These are phyloP conservation scores for Cladosporium sphaerospermum DNA, from an alignment of 2,329 filamentous ascomycete genomes.

Conservation along the genomic window DNA sequence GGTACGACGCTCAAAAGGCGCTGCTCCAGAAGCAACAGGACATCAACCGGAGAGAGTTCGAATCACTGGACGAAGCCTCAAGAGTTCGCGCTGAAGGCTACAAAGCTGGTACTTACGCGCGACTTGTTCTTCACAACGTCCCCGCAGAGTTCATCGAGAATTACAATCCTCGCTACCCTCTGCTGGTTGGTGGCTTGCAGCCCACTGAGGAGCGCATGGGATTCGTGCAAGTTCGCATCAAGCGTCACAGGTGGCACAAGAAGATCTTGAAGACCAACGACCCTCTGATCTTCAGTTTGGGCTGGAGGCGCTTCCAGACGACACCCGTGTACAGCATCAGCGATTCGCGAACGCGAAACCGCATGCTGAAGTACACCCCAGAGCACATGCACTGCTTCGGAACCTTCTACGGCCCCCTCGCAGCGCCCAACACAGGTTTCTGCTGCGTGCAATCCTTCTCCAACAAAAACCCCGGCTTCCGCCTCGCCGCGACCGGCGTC, in stretches of 20 bases:
- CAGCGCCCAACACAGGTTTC: slow-evolving; percentile 93
- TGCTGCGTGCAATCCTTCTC: slow-evolving; percentile 88
- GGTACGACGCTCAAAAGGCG: slow-evolving; percentile 97
- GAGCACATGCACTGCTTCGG: slow-evolving; percentile 99
- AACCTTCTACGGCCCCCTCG: slow-evolving; percentile 89
- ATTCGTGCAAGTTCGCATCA: slow-evolving; percentile 91
- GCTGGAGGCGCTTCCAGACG: slow-evolving; percentile 92
- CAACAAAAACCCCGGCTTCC: slow-evolving; percentile 78
- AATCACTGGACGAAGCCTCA: slow-evolving; percentile 76
- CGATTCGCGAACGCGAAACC: slow-evolving; percentile 85
- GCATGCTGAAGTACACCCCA: slow-evolving; percentile 98
- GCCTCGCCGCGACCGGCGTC: slow-evolving; percentile 88
- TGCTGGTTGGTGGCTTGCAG: slow-evolving; percentile 86
- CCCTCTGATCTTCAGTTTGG: slow-evolving; percentile 91
- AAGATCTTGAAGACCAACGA: slow-evolving; percentile 98
- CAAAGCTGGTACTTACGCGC: slow-evolving; percentile 86
- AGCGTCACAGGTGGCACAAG: slow-evolving; percentile 97
- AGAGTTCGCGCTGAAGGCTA: slow-evolving; percentile 81
- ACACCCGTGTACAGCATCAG: slow-evolving; percentile 91
- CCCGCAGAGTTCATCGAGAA: slow-evolving; percentile 81
- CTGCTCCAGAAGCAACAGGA: slow-evolving; percentile 90
- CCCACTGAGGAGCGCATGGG: slow-evolving; percentile 94
- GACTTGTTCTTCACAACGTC: slow-evolving; percentile 81
- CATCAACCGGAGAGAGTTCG: slow-evolving; percentile 93
- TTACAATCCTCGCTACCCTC: slow-evolving; percentile 75